phyloP scores from a whole-genome alignment of 2,329 filamentous ascomycete species.

The Bipolaris sorokiniana region DNA sequence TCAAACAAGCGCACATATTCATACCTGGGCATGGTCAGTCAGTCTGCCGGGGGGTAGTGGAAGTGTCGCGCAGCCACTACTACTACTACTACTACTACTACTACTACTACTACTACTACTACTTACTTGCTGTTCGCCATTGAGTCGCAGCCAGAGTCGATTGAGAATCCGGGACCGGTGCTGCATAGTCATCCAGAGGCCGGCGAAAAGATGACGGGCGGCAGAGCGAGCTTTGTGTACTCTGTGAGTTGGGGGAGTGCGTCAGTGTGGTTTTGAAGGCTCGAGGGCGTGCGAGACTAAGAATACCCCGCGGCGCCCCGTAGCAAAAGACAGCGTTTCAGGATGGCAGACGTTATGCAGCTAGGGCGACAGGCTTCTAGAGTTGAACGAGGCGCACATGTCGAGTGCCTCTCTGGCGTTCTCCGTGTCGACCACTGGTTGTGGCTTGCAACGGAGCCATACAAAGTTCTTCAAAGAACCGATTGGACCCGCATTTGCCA shows the following conservation, averaged over 20 bases:
- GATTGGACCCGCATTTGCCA: slow-evolving; percentile 8
- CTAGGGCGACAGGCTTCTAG: slow-evolving; percentile 19
- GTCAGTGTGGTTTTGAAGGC: slow-evolving; percentile 25
- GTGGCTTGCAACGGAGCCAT: slow-evolving; percentile 11
- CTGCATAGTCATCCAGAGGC: slow-evolving; percentile 25
- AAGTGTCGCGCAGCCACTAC: neutral
- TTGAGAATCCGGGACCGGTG: slow-evolving; percentile 2
- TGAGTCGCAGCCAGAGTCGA: slow-evolving; percentile 4
- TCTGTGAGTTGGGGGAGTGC: slow-evolving; percentile 10
- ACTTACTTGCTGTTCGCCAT: slow-evolving; percentile 40
- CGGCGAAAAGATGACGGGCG: slow-evolving; percentile 8
- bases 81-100: no score
- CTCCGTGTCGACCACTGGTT: slow-evolving; percentile 19
- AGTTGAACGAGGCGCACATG: slow-evolving; percentile 17
- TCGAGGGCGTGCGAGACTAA: slow-evolving; percentile 11
- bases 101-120: slow-evolving; percentile 7
- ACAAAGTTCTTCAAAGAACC: slow-evolving; percentile 13
- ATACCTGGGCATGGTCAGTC: slow-evolving; percentile 65
- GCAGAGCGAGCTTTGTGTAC: slow-evolving; percentile 10
- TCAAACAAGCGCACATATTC: slow-evolving; percentile 95
- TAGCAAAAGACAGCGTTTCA: slow-evolving; percentile 27
- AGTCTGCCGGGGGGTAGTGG: neutral
- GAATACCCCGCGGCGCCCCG: slow-evolving; percentile 19
- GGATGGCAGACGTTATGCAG: slow-evolving; percentile 26
- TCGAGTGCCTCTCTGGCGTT: slow-evolving; percentile 9